Percentiles rank a stretch among this genome's conserved stretches.
Conservation (phyloP, 169 alveolate species). For the Eimeria maxima region DNA sequence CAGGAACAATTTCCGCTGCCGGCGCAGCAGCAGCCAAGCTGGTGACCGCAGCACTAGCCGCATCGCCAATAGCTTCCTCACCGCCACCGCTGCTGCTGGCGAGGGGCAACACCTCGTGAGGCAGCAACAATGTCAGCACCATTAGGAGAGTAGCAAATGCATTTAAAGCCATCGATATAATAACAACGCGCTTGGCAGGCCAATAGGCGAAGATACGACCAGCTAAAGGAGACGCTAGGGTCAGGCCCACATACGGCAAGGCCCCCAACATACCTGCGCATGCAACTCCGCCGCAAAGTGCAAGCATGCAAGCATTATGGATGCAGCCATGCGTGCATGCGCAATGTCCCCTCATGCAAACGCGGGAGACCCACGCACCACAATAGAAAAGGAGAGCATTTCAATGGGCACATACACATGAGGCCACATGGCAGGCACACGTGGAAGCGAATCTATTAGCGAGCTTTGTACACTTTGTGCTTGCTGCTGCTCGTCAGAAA, state of each 20-base stretch:
- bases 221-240: slow-evolving; percentile 65
- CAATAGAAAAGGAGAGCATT: background rate
- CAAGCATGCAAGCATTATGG: background rate
- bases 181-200: slow-evolving; percentile 47
- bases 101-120: background rate
- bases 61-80: background rate
- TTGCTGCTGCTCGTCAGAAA: background rate
- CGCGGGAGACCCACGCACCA: background rate
- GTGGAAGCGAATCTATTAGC: background rate
- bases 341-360: background rate
- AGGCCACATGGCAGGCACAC: background rate
- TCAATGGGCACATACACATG: background rate
- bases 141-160: slow-evolving; percentile 41
- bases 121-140: slow-evolving; percentile 64
- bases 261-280: slow-evolving; percentile 78
- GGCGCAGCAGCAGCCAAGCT: background rate
- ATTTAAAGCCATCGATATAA: slow-evolving; percentile 64
- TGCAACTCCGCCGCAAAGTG: background rate
- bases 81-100: slow-evolving; percentile 27
- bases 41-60: background rate
- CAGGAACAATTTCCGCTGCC: background rate
- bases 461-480: background rate
- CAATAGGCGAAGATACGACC: slow-evolving; percentile 68
- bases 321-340: background rate
- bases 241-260: slow-evolving; percentile 78